These are phyloP conservation scores for Aspergillus campestris DNA, from an alignment of 495 filamentous ascomycete species.

Conservation along the genomic window DNA sequence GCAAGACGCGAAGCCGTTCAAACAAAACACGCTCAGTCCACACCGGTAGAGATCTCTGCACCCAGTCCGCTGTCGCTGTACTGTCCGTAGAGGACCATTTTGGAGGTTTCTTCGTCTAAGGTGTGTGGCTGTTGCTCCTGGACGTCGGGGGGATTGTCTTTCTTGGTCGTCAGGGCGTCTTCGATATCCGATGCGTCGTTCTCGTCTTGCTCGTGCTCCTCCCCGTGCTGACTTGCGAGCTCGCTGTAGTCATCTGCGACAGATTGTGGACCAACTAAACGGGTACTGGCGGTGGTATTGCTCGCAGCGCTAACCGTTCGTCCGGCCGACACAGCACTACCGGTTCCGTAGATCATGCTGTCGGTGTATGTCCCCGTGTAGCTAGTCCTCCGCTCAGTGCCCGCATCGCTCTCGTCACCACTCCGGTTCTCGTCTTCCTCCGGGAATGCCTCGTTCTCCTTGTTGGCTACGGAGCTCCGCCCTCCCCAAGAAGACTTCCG, in stretches of 20 bases:
- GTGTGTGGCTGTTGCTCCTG: conserved; percentile 9
- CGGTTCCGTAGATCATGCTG: conserved; percentile 41
- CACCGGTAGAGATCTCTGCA: conserved; percentile 31
- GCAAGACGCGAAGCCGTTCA: too few relatives aligned
- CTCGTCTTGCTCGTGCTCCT: conserved; percentile 11
- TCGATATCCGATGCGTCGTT: conserved; percentile 5
- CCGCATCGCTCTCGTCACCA: conserved; percentile 39
- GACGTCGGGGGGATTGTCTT: conserved; percentile 9
- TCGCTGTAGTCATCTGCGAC: conserved; percentile 3
- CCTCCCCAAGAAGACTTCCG: conserved; percentile 73
- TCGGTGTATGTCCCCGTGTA: conserved; percentile 41
- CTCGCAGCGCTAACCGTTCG: conserved; percentile 45
- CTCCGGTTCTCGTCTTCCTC: conserved; percentile 44
- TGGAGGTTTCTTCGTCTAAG: conserved; percentile 23
- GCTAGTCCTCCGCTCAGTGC: conserved; percentile 46
- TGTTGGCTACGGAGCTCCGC: conserved; percentile 42
- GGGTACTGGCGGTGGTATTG: conserved; percentile 22
- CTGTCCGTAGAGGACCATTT: conserved; percentile 30
- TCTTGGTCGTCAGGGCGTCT: conserved; percentile 11
- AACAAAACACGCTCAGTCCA: conserved; percentile 2
- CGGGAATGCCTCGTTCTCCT: conserved; percentile 52
- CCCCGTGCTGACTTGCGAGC: too few relatives aligned
- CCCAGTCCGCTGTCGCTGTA: conserved; percentile 39
- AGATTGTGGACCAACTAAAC: conserved; percentile 13
- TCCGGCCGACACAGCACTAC: conserved; percentile 40